phyloP scores from a whole-genome alignment of 352 stramenopile species.

The Globisporangium cylindrosporum region DNA sequence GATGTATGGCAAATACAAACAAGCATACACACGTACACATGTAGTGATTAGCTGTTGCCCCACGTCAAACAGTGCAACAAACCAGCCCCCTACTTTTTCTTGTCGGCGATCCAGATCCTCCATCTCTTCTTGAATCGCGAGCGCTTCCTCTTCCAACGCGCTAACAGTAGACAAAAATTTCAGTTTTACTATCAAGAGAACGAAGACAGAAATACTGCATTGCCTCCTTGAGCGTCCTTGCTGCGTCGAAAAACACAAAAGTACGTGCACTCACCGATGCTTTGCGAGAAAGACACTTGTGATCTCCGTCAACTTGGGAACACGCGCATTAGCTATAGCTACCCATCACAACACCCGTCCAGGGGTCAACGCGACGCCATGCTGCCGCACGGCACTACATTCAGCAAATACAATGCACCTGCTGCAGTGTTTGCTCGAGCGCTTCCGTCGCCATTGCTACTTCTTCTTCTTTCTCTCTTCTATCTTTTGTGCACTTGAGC shows the following conservation, averaged over 20 bases:
- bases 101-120: constrained; percentile 54
- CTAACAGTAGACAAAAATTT: constrained; percentile 20
- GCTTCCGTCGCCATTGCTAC: constrained; percentile 17
- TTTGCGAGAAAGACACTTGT: constrained; percentile 14
- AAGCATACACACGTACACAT: background rate
- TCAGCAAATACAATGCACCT: constrained; percentile 6
- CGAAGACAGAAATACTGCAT: background rate
- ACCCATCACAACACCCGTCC: background rate
- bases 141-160: constrained; percentile 48
- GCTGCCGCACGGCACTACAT: too few relatives aligned
- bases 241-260: background rate
- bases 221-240: background rate
- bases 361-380: background rate
- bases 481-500: constrained; percentile 20
- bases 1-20: background rate
- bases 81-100: constrained; percentile 31
- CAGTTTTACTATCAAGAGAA: background rate
- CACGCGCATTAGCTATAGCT: background rate
- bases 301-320: constrained; percentile 17
- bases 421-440: constrained; percentile 28
- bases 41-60: background rate
- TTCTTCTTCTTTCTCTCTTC: constrained; percentile 13
- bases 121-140: constrained; percentile 58
- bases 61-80: background rate
- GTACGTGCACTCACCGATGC: constrained; percentile 11